Conservation (phyloP, 164 flowering plant species). For the Taxillus chinensis region DNA sequence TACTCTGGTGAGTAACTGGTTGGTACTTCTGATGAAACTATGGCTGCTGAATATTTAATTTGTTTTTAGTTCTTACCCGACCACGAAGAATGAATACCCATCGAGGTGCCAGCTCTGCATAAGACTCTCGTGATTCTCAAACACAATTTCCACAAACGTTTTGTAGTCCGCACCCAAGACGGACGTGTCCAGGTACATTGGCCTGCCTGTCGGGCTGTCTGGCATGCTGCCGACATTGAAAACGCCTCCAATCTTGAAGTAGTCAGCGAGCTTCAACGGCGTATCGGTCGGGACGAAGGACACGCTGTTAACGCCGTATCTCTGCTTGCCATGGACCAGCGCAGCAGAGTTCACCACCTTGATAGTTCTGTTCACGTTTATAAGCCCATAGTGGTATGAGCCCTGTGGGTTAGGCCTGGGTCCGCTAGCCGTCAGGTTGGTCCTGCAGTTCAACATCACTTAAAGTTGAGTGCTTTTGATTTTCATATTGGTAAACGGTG, state of each 20-base stretch:
- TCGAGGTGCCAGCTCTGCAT: conserved; percentile 79
- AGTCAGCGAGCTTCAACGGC: conserved; percentile 78
- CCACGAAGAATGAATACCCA: conserved; percentile 72
- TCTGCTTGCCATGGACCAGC: conserved; percentile 39
- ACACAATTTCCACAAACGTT: conserved; percentile 64
- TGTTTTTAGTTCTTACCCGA: conserved; percentile 41
- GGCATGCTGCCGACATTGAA: conserved; percentile 60
- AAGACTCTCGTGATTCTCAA: conserved; percentile 54
- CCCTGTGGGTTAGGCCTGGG: conserved; percentile 96
- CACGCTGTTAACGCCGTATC: conserved; percentile 72
- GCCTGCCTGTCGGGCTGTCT: conserved; percentile 28
- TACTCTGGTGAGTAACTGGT: no score
- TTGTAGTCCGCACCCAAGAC: conserved; percentile 72
- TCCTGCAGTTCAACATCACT: conserved; percentile 22
- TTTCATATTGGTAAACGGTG: no score
- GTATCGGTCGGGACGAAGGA: conserved; percentile 71
- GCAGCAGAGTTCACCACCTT: conserved; percentile 42
- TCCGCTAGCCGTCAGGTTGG: conserved; percentile 78
- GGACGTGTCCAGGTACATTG: conserved; percentile 40
- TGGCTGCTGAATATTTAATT: no score
- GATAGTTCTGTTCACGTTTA: conserved; percentile 49
- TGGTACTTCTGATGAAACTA: no score
- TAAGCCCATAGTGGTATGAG: conserved; percentile 73
- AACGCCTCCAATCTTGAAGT: conserved; percentile 67
- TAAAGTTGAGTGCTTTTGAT: no score